Conservation (phyloP, 352 stramenopile species). For the Peronospora destructor region DNA sequence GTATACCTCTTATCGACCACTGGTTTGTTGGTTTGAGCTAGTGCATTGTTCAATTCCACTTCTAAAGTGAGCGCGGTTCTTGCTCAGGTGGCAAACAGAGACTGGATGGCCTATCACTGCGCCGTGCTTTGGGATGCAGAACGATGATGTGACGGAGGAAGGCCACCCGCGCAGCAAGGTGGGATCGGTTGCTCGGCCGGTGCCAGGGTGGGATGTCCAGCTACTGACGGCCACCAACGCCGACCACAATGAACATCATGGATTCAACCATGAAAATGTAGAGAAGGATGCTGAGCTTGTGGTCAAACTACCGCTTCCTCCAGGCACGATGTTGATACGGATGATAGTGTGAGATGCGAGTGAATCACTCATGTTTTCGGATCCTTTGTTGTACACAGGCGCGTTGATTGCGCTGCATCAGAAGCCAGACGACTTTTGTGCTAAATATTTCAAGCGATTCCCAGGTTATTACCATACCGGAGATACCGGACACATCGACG, state of each 20-base stretch:
- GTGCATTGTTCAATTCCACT: background rate
- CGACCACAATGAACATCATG: constrained; percentile 36
- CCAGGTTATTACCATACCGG: constrained; percentile 87
- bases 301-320: constrained; percentile 80
- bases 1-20: constrained; percentile 74
- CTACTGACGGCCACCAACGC: constrained; percentile 50
- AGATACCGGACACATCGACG: constrained; percentile 83
- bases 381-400: constrained; percentile 15
- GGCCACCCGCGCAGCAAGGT: constrained; percentile 48
- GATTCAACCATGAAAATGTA: constrained; percentile 45
- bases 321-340: constrained; percentile 28
- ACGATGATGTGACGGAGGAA: constrained; percentile 36
- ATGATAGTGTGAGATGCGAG: background rate
- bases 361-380: constrained; percentile 1
- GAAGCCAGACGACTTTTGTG: constrained; percentile 72
- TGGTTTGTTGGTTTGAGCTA: constrained; percentile 29
- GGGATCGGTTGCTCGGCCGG: constrained; percentile 53
- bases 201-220: constrained; percentile 82
- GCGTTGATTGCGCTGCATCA: constrained; percentile 82
- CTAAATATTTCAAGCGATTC: constrained; percentile 78
- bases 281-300: constrained; percentile 58
- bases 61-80: background rate
- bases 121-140: constrained; percentile 65
- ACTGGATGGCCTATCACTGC: constrained; percentile 76
- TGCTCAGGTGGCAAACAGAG: constrained; percentile 84